Percentiles rank a stretch among this genome's conserved stretches.
Conservation (phyloP, 306 rosid genomes). For the Parietaria judaica region DNA sequence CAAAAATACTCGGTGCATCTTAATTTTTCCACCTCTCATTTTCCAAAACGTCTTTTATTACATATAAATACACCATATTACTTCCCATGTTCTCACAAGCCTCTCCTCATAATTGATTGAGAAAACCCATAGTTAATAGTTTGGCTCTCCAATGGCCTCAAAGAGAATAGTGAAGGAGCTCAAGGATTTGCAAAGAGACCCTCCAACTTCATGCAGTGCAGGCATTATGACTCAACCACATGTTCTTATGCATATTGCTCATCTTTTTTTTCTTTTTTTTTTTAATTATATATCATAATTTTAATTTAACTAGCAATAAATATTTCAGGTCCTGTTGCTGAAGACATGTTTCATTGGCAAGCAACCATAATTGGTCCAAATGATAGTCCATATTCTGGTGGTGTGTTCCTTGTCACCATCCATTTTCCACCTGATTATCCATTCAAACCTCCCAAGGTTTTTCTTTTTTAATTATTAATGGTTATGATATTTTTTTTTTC, state of each 20-base stretch:
- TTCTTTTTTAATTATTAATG: not conserved
- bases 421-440: slow-evolving; percentile 97
- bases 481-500: not conserved
- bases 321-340: slow-evolving; percentile 73
- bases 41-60: slow-evolving; percentile 28
- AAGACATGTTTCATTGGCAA: slow-evolving; percentile 95
- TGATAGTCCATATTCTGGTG: slow-evolving; percentile 94
- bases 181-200: slow-evolving; percentile 91
- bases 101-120: not conserved
- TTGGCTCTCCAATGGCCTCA: slow-evolving; percentile 52
- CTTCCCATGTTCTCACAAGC: slow-evolving; percentile 12
- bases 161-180: slow-evolving; percentile 90
- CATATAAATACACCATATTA: slow-evolving; percentile 25
- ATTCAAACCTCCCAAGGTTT: slow-evolving; percentile 94
- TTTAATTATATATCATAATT: not conserved
- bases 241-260: not conserved
- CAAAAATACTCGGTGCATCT: slow-evolving; percentile 31
- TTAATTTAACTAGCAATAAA: not conserved
- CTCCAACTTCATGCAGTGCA: slow-evolving; percentile 98
- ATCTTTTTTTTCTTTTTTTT: not conserved
- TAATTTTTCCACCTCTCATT: slow-evolving; percentile 20
- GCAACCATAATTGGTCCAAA: slow-evolving; percentile 95
- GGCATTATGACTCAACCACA: slow-evolving; percentile 32
- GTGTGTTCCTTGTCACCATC: slow-evolving; percentile 80
- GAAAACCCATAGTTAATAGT: not conserved